These are phyloP conservation scores for Solanum rostratum DNA, from an alignment of 257 asterid genomes.

Conservation along the genomic window DNA sequence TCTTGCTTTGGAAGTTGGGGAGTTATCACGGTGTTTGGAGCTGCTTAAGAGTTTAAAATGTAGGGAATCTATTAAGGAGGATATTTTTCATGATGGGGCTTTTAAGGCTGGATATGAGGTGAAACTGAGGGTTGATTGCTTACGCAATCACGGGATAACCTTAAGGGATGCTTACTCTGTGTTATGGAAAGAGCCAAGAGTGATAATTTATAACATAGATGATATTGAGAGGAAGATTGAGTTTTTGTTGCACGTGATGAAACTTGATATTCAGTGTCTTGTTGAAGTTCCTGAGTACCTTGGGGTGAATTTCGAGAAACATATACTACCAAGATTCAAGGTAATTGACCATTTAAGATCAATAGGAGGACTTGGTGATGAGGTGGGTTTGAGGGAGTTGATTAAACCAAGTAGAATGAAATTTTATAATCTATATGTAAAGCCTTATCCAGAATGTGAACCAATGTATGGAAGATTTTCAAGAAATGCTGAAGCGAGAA, in stretches of 20 bases:
- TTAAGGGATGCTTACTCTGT: constrained; percentile 61
- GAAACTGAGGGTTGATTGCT: constrained; percentile 59
- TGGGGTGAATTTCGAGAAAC: constrained; percentile 67
- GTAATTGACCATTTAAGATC: constrained; percentile 53
- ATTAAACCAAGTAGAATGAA: constrained; percentile 65
- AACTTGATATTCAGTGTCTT: constrained; percentile 36
- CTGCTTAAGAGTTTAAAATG: constrained; percentile 59
- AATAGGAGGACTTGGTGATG: constrained; percentile 60
- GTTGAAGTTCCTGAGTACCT: constrained; percentile 68
- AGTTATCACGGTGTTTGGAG: constrained; percentile 60
- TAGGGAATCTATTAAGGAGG: constrained; percentile 37
- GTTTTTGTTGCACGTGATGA: constrained; percentile 47
- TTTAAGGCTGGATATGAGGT: constrained; percentile 56
- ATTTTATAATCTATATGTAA: constrained; percentile 77
- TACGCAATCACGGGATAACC: constrained; percentile 49
- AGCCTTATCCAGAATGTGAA: constrained; percentile 92
- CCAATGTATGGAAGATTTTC: constrained; percentile 59
- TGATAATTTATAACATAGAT: constrained; percentile 30
- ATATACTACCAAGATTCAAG: constrained; percentile 65
- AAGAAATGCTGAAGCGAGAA: constrained; percentile 14
- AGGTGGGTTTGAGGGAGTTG: constrained; percentile 43
- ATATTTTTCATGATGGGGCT: constrained; percentile 39
- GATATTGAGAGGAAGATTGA: constrained; percentile 60
- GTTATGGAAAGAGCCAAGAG: constrained; percentile 85
- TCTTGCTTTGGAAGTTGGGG: constrained; percentile 75